phyloP scores from a whole-genome alignment of 805 yeast species.

The Priceomyces castillae region DNA sequence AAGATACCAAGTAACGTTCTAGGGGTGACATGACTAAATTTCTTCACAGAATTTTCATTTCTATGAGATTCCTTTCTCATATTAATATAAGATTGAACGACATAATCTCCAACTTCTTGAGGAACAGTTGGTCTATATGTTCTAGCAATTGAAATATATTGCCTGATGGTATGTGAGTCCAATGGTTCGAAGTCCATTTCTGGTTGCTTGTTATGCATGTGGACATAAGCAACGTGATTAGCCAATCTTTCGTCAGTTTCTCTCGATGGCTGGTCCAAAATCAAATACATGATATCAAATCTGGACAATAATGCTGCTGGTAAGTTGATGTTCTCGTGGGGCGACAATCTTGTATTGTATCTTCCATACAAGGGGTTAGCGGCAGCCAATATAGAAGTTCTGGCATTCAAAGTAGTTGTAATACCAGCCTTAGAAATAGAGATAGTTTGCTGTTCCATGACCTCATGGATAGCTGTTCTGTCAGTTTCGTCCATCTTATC shows the following conservation, averaged over 20 bases:
- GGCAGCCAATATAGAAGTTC: constrained; percentile 94
- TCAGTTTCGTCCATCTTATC: constrained; percentile 98
- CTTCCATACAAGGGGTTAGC: constrained; percentile 98
- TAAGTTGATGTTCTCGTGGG: constrained; percentile 90
- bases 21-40: constrained; percentile 92
- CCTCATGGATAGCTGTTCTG: constrained; percentile 97
- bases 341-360: constrained; percentile 85
- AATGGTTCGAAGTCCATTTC: constrained; percentile 70
- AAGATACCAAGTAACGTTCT: constrained; percentile 89
- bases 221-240: constrained; percentile 91
- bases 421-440: constrained; percentile 98
- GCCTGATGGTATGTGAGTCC: constrained; percentile 77
- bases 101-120: constrained; percentile 78
- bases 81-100: constrained; percentile 80
- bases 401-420: constrained; percentile 90
- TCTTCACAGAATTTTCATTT: constrained; percentile 70
- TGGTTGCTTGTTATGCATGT: constrained; percentile 89
- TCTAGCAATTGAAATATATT: constrained; percentile 83
- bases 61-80: constrained; percentile 88
- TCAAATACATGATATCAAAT: constrained; percentile 84
- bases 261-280: constrained; percentile 78
- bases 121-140: constrained; percentile 82
- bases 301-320: constrained; percentile 96
- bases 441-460: constrained; percentile 98
- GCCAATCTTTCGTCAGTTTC: constrained; percentile 86